Percentiles rank a stretch among this genome's conserved stretches.
Evolutionary conservation across 257 asterid genomes (phyloP).

Genomic region (Salvia hispanica): DNA sequence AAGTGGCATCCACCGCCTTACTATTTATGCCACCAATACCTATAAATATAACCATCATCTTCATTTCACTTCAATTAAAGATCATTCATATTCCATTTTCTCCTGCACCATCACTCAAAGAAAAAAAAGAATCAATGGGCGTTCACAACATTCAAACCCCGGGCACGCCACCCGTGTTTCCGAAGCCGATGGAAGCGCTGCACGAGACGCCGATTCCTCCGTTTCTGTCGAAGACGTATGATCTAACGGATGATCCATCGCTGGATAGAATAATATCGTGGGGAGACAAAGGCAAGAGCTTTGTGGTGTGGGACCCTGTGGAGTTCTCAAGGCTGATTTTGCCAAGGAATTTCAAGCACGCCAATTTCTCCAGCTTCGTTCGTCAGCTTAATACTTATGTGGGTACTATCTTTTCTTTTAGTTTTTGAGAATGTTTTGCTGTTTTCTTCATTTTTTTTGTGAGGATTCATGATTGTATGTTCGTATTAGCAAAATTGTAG

Average conservation of each 20-base stretch:
- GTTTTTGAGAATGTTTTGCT: background rate
- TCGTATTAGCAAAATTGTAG: conserved; percentile 1
- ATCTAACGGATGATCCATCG: conserved; percentile 22
- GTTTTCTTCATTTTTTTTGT: background rate
- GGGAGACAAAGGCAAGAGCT: conserved; percentile 23
- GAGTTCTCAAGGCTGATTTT: conserved; percentile 25
- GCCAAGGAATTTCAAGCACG: conserved; percentile 33
- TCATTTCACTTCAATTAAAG: too few relatives aligned
- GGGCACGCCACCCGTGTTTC: conserved; percentile 20
- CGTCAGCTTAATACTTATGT: conserved; percentile 64
- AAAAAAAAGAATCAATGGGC: conserved; percentile 24
- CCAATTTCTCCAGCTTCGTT: conserved; percentile 32
- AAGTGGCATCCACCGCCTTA: too few relatives aligned
- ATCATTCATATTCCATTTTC: too few relatives aligned
- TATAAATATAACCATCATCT: too few relatives aligned
- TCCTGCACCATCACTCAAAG: too few relatives aligned
- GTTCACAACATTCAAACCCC: conserved; percentile 30
- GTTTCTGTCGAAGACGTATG: conserved; percentile 29
- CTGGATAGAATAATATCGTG: conserved; percentile 22
- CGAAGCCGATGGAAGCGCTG: conserved; percentile 56
- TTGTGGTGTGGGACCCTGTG: conserved; percentile 30
- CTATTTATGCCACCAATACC: too few relatives aligned
- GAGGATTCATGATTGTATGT: conserved; percentile 28
- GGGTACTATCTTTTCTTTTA: conserved; percentile 48
- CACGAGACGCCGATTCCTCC: conserved; percentile 32